phyloP scores from a whole-genome alignment of 805 yeast genomes.

The Soucietia sequanensis region DNA sequence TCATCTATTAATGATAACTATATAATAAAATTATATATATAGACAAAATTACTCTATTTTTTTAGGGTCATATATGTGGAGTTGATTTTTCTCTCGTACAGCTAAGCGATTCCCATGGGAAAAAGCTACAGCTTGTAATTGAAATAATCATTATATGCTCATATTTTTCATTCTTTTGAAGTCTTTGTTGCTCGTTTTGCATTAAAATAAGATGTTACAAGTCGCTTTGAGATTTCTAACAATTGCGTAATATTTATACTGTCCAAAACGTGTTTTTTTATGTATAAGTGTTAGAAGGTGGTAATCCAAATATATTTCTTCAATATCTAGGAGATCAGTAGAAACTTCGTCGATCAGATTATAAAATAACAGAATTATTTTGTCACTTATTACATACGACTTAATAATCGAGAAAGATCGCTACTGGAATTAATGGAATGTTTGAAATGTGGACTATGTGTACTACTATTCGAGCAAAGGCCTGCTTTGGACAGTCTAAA shows the following conservation, averaged over 20 bases:
- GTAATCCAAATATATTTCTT: slow-evolving; percentile 50
- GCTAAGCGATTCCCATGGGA: slow-evolving; percentile 91
- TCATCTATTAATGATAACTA: too few species aligned
- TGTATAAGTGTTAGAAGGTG: slow-evolving; percentile 62
- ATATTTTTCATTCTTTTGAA: neutral
- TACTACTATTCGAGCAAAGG: too few species aligned
- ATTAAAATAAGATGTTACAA: slow-evolving; percentile 29
- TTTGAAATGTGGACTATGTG: too few species aligned
- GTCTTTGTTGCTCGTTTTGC: slow-evolving; percentile 5
- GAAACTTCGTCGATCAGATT: slow-evolving; percentile 6
- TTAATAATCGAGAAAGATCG: slow-evolving; percentile 13
- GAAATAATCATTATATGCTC: slow-evolving; percentile 70
- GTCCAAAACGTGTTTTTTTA: slow-evolving; percentile 63
- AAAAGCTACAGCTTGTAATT: slow-evolving; percentile 57
- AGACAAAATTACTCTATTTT: too few species aligned
- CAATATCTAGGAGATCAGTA: slow-evolving; percentile 26
- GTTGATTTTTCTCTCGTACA: slow-evolving; percentile 54
- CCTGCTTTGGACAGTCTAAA: too few species aligned
- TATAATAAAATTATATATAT: too few species aligned
- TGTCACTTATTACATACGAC: slow-evolving; percentile 14
- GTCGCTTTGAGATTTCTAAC: slow-evolving; percentile 48
- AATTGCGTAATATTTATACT: slow-evolving; percentile 61
- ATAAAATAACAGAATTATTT: slow-evolving; percentile 19
- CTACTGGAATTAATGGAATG: slow-evolving; percentile 19
- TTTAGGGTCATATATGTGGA: too few species aligned